phyloP scores from a whole-genome alignment of 2,329 filamentous ascomycete genomes.

The Colletotrichum navitas region DNA sequence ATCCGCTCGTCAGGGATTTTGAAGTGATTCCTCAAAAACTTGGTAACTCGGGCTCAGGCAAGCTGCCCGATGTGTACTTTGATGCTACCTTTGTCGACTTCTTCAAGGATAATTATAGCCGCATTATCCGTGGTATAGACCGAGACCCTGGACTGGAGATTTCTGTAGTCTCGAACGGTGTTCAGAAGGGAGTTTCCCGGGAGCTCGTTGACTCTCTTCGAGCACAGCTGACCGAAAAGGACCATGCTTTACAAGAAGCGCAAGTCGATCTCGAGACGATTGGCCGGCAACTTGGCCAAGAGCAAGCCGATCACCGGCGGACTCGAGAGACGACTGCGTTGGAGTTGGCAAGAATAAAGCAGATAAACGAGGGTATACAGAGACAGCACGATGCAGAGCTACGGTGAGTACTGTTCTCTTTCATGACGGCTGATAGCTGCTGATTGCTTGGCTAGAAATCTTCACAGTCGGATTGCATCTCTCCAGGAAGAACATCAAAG shows the following conservation, averaged over 20 bases:
- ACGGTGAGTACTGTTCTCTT: conserved; percentile 54
- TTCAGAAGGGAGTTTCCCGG: conserved; percentile 92
- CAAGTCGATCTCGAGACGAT: conserved; percentile 61
- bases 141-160: conserved; percentile 91
- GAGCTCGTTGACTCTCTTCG: conserved; percentile 90
- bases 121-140: conserved; percentile 86
- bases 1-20: conserved; percentile 87
- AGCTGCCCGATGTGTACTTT: conserved; percentile 85
- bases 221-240: conserved; percentile 80
- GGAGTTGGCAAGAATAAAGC: conserved; percentile 70
- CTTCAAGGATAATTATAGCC: conserved; percentile 94
- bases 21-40: conserved; percentile 84
- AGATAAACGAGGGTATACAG: conserved; percentile 78
- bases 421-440: neutral
- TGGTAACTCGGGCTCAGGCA: conserved; percentile 58
- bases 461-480: conserved; percentile 37
- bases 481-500: conserved; percentile 43
- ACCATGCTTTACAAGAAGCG: conserved; percentile 62
- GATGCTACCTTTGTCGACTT: conserved; percentile 91
- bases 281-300: conserved; percentile 73
- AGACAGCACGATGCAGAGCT: conserved; percentile 77
- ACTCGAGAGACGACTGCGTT: conserved; percentile 69
- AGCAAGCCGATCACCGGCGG: conserved; percentile 78
- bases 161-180: conserved; percentile 80
- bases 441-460: conserved; percentile 15